phyloP scores from a whole-genome alignment of 1,139 yeast genomes.

The Pneumocystis carinii region DNA sequence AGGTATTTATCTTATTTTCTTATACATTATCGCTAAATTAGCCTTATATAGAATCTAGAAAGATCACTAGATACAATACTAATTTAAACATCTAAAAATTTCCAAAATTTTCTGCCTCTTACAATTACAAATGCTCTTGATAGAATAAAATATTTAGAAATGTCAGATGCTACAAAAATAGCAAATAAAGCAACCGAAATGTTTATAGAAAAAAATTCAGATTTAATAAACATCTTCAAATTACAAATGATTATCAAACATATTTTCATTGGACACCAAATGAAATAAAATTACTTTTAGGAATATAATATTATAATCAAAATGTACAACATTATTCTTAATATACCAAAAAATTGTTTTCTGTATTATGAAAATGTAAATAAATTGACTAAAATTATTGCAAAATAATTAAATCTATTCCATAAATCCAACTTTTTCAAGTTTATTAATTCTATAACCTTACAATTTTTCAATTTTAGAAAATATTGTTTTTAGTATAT shows the following conservation, averaged over 20 bases:
- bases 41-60: neutral
- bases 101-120: neutral
- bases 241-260: neutral
- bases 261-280: slow-evolving; percentile 1
- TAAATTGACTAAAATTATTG: neutral
- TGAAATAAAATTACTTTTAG: neutral
- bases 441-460: neutral
- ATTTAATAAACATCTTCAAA: neutral
- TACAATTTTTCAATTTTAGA: neutral
- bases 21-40: neutral
- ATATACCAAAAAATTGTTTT: neutral
- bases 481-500: neutral
- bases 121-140: neutral
- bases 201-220: neutral
- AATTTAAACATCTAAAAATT: neutral
- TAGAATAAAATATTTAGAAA: neutral
- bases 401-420: neutral
- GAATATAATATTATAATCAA: neutral
- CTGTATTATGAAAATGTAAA: no score
- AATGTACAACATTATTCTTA: no score
- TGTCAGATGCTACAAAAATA: neutral
- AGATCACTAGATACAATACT: neutral
- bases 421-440: neutral
- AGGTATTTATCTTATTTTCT: neutral
- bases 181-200: neutral